phyloP scores from a whole-genome alignment of 495 filamentous ascomycete genomes.

The Aspergillus nidulans region DNA sequence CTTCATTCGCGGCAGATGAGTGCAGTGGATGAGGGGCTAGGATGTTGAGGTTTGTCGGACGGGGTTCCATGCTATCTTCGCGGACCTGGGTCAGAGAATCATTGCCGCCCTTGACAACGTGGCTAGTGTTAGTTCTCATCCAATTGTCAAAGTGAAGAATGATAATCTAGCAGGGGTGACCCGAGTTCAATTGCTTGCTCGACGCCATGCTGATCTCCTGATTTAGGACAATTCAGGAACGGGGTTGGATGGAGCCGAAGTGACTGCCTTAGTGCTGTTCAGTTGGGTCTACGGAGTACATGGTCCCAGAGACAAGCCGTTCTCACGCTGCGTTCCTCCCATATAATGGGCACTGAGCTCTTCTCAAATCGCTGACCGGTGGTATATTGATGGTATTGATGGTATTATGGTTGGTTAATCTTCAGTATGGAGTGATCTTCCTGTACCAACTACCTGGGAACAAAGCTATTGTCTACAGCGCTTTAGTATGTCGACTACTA shows the following conservation, averaged over 20 bases:
- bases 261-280: background rate
- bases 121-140: background rate
- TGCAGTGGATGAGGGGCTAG: background rate
- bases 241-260: background rate
- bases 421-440: too few species aligned
- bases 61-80: background rate
- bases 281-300: too few species aligned
- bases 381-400: background rate
- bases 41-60: background rate
- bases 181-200: constrained; percentile 8
- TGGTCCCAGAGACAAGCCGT: too few species aligned
- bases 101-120: constrained; percentile 1
- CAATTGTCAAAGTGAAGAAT: background rate
- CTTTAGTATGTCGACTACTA: background rate
- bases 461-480: background rate
- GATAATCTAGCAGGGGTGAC: constrained; percentile 12
- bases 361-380: background rate
- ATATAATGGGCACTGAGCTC: background rate
- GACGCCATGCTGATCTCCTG: constrained; percentile 12
- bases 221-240: constrained; percentile 4
- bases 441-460: too few species aligned
- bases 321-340: too few species aligned
- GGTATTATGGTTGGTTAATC: background rate
- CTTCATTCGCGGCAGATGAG: constrained; percentile 8
- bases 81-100: constrained; percentile 1